Conservation (phyloP, 768 basidiomycete species). For the Lanmaoa rubissima region DNA sequence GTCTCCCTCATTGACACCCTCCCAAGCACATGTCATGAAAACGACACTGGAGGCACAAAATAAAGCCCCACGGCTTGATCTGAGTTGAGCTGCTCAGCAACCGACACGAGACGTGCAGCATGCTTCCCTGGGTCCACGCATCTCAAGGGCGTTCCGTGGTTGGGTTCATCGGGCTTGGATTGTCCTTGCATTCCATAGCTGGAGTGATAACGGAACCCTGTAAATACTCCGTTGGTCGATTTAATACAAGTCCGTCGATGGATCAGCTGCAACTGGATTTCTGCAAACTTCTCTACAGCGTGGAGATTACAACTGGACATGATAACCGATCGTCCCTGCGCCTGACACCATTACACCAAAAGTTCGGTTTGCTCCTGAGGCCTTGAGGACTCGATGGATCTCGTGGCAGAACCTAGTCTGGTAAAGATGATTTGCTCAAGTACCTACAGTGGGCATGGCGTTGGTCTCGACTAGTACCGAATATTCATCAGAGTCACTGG, state of each 20-base stretch:
- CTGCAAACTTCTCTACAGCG: background rate
- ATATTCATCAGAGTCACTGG: background rate
- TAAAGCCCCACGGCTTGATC: constrained; percentile 24
- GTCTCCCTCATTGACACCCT: constrained; percentile 42
- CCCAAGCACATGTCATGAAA: constrained; percentile 16
- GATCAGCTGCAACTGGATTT: background rate
- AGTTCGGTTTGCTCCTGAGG: background rate
- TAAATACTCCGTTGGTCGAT: constrained; percentile 1
- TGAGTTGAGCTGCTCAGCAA: constrained; percentile 21
- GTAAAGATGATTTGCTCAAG: background rate
- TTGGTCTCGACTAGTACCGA: no score
- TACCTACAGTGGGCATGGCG: background rate
- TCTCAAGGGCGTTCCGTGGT: background rate
- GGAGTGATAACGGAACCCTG: background rate
- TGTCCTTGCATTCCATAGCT: background rate
- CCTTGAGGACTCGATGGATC: background rate
- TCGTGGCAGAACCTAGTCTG: background rate
- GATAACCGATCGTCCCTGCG: background rate
- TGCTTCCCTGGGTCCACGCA: background rate
- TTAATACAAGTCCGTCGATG: background rate
- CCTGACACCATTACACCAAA: background rate
- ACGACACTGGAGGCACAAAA: constrained; percentile 13
- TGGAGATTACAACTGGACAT: background rate
- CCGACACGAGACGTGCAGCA: background rate
- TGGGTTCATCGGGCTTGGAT: background rate